Evolutionary conservation across 345 rosid genomes (phyloP), one percentile per base, ranked within the genome.

Genomic region (Excoecaria cochinchinensis): DNA sequence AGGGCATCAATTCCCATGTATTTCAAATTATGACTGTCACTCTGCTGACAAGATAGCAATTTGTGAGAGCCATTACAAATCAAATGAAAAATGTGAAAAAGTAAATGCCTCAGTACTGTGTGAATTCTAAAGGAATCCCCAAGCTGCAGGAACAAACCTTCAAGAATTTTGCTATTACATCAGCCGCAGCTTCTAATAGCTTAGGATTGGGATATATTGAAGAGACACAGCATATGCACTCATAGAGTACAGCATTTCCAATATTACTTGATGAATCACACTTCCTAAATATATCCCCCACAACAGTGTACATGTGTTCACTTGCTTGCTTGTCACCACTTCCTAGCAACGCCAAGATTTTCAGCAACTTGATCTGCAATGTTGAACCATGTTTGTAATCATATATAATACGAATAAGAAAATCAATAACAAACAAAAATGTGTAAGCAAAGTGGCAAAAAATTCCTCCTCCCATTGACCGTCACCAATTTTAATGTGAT

Each of bases 1-100:
- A 95, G 92, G 50, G 91, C 97, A 86, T 93, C 98, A 80, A 95
- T 91, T 63, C 98, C 99, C 97, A 95, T 89, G 76, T 93, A 95
- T 84, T 89, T 93, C 72, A 95, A 82, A 87, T 95, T 95, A 82
- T 95, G 97, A 87, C 86, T 89, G 80, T 95, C 98, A 85, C 97
- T 93, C 99, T 95, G 92, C 84, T 73, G 84, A 80, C 38, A 83
- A 69, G 67, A 79, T 48, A 11, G 74, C 47, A 61, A 14, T 60
- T 60, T 74, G 12, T 59, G 66, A 66, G 70, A 82, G 77, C 55
- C 59, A 73, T 13, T 51, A 38, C 57, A 47, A 65, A 52, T 13
- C 15, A 56, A 70, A 38, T 11, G 36, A 8, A 58, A 40, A 39
- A 36, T 59, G 12, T 5, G 24, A 73, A 72, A 47, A 64, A 62